Base-by-base conservation (phyloP, 148 eudicot genomes). In the Suaeda aralocaspica region DNA sequence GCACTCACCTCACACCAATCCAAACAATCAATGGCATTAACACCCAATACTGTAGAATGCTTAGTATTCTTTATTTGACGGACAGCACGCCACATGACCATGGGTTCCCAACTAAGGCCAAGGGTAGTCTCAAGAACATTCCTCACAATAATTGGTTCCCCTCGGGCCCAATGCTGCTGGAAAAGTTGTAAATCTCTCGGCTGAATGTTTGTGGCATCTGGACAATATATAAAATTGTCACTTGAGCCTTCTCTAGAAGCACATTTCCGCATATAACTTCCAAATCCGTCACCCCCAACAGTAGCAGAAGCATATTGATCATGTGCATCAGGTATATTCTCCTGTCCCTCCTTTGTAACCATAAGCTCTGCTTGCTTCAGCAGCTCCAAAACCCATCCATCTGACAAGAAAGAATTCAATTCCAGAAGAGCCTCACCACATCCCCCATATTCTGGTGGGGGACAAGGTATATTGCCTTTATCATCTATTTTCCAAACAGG, bases 81-180 rank as follows among this genome's bases (percentile, higher is more conserved):
- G 52, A 77, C 78, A 28, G 91, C 88, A 79, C 87, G 91, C 91
- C 88, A 85, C 87, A 87, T 85, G 28, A 87, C 88, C 91, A 85
- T 71, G 10, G 91, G 88, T 41, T 85, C 88, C 91, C 91, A 87
- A 72, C 88, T 85, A 74, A 87, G 79, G 45, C 88, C 91, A 75
- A 69, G 49, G 31, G 87, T 74, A 31, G 87, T 81, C 49, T 81
- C 80, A 66, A 87, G 87, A 56, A 76, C 81, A 74, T 74, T 74
- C 21, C 81, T 66, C 5, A 87, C 87, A 50, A 87, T 83, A 53
- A 85, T 73, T 5, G 87, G 91, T 69, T 87, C 82, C 52, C 87
- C 88, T 65, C 77, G 78, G 26, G 66, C 59, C 91, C 91, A 87
- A 63, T 87, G 91, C 82, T 68, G 72, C 79, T 85, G 88, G 33